These are phyloP conservation scores for Balamuthia mandrillaris DNA, from an alignment of 208 protist species.

Conservation along the genomic window DNA sequence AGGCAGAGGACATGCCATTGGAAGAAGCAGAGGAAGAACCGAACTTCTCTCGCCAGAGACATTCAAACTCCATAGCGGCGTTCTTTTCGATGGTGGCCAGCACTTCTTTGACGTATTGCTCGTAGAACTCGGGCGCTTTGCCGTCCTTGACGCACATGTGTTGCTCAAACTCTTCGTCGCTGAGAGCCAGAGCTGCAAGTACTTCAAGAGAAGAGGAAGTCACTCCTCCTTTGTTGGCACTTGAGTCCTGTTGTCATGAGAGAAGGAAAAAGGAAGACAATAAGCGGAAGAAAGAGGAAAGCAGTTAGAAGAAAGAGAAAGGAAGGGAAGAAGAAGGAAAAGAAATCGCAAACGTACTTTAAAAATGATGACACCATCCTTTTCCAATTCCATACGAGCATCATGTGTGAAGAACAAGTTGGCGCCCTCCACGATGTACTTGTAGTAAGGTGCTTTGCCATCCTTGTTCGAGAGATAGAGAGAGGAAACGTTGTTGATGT, in stretches of 20 bases:
- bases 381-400: slow-evolving; percentile 78
- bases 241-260: no score
- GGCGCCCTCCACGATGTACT: slow-evolving; percentile 93
- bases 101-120: slow-evolving; percentile 84
- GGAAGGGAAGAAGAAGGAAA: background rate
- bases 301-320: no score
- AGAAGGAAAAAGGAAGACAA: slow-evolving; percentile 66
- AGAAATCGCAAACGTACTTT: background rate
- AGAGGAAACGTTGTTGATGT: slow-evolving; percentile 83
- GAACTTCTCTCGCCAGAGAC: no score
- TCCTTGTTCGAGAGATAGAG: slow-evolving; percentile 75
- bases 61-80: slow-evolving; percentile 82
- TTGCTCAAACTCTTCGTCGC: slow-evolving; percentile 78
- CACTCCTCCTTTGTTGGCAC: slow-evolving; percentile 93
- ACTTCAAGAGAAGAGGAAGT: slow-evolving; percentile 95
- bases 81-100: slow-evolving; percentile 80
- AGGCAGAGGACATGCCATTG: background rate
- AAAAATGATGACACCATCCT: background rate
- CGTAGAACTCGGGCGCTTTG: slow-evolving; percentile 81
- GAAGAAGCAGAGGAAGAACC: no score
- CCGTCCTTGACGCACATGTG: slow-evolving; percentile 62
- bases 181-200: slow-evolving; percentile 86
- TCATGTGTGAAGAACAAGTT: slow-evolving; percentile 95
- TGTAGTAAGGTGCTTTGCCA: slow-evolving; percentile 70
- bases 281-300: no score